phyloP scores from a whole-genome alignment of 192 early-diverging fungal genomes.

The Anaeromyces robustus region DNA sequence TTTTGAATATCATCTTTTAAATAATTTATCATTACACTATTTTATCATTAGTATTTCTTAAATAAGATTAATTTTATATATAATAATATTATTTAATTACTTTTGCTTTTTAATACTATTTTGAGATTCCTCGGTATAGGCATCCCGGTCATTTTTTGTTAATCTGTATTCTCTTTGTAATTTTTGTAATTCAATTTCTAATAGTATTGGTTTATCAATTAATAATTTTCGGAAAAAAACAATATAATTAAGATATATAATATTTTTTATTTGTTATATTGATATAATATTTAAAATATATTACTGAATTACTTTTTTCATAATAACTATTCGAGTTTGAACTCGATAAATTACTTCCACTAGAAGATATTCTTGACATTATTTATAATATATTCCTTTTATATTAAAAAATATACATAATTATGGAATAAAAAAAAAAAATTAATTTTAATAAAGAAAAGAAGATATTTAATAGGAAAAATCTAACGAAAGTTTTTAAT shows the following conservation, averaged over 20 bases:
- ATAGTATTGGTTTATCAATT: not conserved
- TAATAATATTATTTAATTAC: not conserved
- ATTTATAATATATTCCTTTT: not conserved
- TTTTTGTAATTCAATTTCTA: not conserved
- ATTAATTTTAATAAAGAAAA: too few relatives aligned
- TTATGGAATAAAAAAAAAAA: too few relatives aligned
- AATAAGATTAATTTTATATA: too few relatives aligned
- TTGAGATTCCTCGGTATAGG: not conserved
- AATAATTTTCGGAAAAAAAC: not conserved
- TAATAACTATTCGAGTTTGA: not conserved
- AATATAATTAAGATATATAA: not conserved
- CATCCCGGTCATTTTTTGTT: not conserved
- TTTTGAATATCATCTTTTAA: not conserved
- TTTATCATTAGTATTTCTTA: too few relatives aligned
- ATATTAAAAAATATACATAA: too few relatives aligned
- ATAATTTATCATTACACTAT: not conserved
- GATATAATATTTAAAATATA: too few relatives aligned
- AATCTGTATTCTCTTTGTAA: not conserved
- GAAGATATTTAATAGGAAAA: too few relatives aligned
- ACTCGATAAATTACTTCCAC: not conserved
- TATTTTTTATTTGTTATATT: too few relatives aligned
- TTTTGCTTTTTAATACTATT: not conserved
- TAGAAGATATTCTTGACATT: not conserved
- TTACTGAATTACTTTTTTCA: not conserved
- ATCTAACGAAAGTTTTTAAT: too few relatives aligned